Evolutionary conservation across 75 land plant species (phyloP), one percentile per base, ranked within the genome.

Genomic region (Selaginella moellendorffii): DNA sequence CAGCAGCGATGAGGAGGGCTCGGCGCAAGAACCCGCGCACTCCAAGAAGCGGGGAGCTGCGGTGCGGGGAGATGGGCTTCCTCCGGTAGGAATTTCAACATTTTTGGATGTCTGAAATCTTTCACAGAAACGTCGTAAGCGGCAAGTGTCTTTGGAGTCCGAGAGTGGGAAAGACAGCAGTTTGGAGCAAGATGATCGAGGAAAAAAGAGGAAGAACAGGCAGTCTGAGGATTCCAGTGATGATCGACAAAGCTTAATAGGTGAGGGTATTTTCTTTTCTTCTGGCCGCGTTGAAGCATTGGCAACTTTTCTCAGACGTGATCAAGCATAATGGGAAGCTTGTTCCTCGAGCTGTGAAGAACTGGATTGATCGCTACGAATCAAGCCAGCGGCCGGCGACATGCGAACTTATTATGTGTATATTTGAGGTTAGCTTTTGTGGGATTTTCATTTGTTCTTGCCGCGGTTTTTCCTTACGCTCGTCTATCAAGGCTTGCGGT

Each of bases 401-500:
- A 60, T 78, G 67, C 65, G 97, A 88, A 62, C 74, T 91, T 27
- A 74, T 91, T 46, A 66, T 69, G 62, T 72, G 68, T 75, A 77
- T 88, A 10, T 91, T 91, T 76, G 95, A 91, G 97, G 97, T 36
- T n/a, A n/a, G n/a, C n/a, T n/a, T n/a, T n/a, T n/a, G n/a, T n/a
- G n/a, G n/a, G n/a, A n/a, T n/a, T n/a, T n/a, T n/a, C n/a, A n/a
- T 90, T 66, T 54, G 29, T 26, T 51, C 1, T 1, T 36, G 10
- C 46, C 14, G 59, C 24, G 9, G 5, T 56, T 56, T 31, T 54
- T 21, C 76, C n/a, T n/a, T n/a, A n/a, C n/a, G n/a, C n/a, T n/a
- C n/a, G n/a, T n/a, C n/a, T n/a, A n/a, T n/a, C n/a, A n/a, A 85
- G 97, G 85, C 86, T 61, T 92, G 97, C 77, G 97, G 97, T 23